Conservation (phyloP, 164 flowering plant genomes). For the Tetracentron sinense region DNA sequence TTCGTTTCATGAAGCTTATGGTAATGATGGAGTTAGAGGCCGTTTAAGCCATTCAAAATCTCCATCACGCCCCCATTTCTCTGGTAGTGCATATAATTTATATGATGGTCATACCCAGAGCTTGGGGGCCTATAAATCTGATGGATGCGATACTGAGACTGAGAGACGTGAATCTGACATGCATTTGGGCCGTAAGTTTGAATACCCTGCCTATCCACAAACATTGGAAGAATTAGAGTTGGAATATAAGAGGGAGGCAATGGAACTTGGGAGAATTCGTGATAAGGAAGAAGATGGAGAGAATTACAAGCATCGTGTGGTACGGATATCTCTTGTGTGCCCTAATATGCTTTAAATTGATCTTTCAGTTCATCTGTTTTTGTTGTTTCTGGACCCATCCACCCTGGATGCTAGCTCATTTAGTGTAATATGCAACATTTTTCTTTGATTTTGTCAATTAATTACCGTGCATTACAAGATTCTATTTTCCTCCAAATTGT, state of each 20-base stretch:
- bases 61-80: slow-evolving; percentile 52
- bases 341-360: no score
- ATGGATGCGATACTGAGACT: slow-evolving; percentile 57
- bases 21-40: slow-evolving; percentile 71
- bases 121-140: slow-evolving; percentile 44
- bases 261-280: slow-evolving; percentile 69
- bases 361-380: background rate
- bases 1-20: slow-evolving; percentile 96
- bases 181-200: slow-evolving; percentile 49
- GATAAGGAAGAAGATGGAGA: slow-evolving; percentile 98
- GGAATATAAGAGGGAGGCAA: slow-evolving; percentile 79
- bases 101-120: slow-evolving; percentile 55
- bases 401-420: background rate
- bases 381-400: background rate
- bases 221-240: slow-evolving; percentile 82
- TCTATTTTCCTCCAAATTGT: no score
- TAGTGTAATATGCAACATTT: background rate
- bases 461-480: no score
- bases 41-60: slow-evolving; percentile 76
- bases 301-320: slow-evolving; percentile 94
- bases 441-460: no score
- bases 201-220: slow-evolving; percentile 43
- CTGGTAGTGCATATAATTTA: slow-evolving; percentile 43
- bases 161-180: slow-evolving; percentile 53
- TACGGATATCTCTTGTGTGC: slow-evolving; percentile 26